A percentile compares a stretch with the other conserved stretches of the same genome.
phyloP scores from a whole-genome alignment of 2,329 filamentous ascomycete genomes.

The Penicillium hesseltinei region DNA sequence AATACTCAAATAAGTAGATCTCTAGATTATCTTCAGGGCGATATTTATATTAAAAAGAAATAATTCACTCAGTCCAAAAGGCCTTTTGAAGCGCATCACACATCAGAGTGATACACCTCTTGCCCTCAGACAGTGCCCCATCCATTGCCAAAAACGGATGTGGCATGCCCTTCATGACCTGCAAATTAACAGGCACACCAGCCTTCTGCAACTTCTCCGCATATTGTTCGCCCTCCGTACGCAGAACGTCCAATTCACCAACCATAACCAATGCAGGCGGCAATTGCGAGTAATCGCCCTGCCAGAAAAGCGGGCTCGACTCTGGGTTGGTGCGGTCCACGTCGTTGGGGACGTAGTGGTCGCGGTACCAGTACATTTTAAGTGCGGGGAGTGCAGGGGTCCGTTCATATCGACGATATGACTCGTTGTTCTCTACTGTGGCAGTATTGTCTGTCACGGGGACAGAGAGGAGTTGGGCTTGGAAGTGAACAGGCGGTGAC shows the following conservation, averaged over 20 bases:
- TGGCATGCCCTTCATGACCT: conserved; percentile 55
- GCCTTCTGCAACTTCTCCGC: conserved; percentile 48
- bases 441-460: conserved; percentile 61
- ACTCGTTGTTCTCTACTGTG: conserved; percentile 42
- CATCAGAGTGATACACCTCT: conserved; percentile 50
- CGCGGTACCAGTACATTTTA: conserved; percentile 63
- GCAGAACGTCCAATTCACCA: conserved; percentile 57
- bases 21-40: not conserved
- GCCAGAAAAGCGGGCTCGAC: conserved; percentile 55
- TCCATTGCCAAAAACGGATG: conserved; percentile 62
- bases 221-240: conserved; percentile 55
- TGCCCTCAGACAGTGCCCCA: conserved; percentile 52
- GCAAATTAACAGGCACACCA: conserved; percentile 50
- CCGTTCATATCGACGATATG: conserved; percentile 53
- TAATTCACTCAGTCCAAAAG: conserved; percentile 32
- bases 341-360: conserved; percentile 54
- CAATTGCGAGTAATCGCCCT: conserved; percentile 50
- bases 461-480: conserved; percentile 55
- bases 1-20: not conserved
- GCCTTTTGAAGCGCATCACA: conserved; percentile 38
- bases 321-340: conserved; percentile 51
- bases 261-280: conserved; percentile 55
- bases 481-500: conserved; percentile 41
- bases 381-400: conserved; percentile 53
- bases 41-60: not conserved